These are phyloP conservation scores for Hyaloscypha bicolor DNA, from an alignment of 495 filamentous ascomycete species.

Conservation along the genomic window DNA sequence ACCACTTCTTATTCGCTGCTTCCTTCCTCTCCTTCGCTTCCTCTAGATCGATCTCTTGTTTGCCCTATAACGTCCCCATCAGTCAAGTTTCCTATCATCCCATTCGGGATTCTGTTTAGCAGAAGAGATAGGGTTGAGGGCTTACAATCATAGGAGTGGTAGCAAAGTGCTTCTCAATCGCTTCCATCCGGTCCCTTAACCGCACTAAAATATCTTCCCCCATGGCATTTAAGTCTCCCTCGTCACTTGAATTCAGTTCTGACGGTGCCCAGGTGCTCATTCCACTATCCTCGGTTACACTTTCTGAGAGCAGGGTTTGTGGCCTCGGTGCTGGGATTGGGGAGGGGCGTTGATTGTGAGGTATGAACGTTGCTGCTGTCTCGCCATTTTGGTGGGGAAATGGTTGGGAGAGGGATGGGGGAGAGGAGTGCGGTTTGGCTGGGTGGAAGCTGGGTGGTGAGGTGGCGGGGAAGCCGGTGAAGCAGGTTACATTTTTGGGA, in stretches of 20 bases:
- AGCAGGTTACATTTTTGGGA: background rate
- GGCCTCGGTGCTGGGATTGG: background rate
- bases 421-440: background rate
- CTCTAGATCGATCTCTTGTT: background rate
- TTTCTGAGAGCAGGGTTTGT: background rate
- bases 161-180: background rate
- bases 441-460: conserved; percentile 12
- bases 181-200: background rate
- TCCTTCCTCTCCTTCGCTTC: background rate
- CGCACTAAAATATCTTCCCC: background rate
- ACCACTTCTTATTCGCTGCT: background rate
- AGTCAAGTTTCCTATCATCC: too few relatives aligned
- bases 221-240: background rate
- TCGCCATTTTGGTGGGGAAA: conserved; percentile 5
- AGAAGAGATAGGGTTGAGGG: background rate
- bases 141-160: background rate
- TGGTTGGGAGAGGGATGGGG: background rate
- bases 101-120: too few relatives aligned
- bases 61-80: background rate
- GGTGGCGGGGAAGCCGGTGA: conserved; percentile 8
- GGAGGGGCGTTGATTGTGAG: background rate
- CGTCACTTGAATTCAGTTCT: background rate
- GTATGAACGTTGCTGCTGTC: conserved; percentile 6
- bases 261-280: conserved; percentile 5
- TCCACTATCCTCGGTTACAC: background rate